phyloP scores from a whole-genome alignment of 225 moss, liverwort and hornwort species.

The Rhytidiadelphus loreus region DNA sequence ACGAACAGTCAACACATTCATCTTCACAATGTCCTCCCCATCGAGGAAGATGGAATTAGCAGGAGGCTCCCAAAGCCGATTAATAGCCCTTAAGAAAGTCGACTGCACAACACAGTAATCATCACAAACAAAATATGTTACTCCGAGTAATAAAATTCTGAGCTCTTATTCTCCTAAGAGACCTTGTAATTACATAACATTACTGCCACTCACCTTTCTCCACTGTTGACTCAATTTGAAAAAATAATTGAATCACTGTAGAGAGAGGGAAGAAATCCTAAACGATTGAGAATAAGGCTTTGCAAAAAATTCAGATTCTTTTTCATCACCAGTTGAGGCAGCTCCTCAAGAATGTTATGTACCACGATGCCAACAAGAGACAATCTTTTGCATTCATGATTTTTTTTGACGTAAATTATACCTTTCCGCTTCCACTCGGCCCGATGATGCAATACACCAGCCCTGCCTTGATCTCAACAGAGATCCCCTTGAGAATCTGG shows the following conservation, averaged over 20 bases:
- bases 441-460: constrained; percentile 39
- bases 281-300: neutral
- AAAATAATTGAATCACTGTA: neutral
- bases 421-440: constrained; percentile 50
- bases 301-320: neutral
- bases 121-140: neutral
- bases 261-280: neutral
- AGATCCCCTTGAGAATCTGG: constrained; percentile 23
- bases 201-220: neutral
- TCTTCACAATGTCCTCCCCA: constrained; percentile 52
- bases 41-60: constrained; percentile 53
- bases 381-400: neutral
- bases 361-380: neutral
- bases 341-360: neutral
- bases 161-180: neutral
- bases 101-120: constrained; percentile 16
- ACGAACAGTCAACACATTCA: constrained; percentile 56
- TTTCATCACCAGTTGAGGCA: neutral
- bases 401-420: neutral
- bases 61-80: constrained; percentile 80
- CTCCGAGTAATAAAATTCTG: neutral
- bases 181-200: neutral
- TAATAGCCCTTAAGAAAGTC: constrained; percentile 61
- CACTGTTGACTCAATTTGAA: neutral
- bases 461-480: constrained; percentile 25